phyloP scores from a whole-genome alignment of 169 alveolate species.

The Besnoitia besnoiti region DNA sequence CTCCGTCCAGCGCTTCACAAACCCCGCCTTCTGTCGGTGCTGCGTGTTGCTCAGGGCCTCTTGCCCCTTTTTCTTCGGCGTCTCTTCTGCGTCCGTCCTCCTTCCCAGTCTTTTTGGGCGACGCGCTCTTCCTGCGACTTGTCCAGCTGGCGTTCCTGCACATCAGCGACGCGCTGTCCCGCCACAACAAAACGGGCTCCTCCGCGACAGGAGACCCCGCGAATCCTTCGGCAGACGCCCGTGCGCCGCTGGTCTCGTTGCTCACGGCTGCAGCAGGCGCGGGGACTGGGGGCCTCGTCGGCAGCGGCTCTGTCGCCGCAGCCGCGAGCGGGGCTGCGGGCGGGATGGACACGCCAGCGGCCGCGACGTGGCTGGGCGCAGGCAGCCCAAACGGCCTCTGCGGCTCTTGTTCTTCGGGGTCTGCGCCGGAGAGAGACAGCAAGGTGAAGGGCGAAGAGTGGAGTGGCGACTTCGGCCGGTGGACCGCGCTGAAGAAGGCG shows the following conservation, averaged over 20 bases:
- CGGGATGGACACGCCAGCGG: neutral
- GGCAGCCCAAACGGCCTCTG: neutral
- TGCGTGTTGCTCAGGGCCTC: neutral
- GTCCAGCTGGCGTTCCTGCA: conserved; percentile 59
- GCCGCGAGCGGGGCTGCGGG: neutral
- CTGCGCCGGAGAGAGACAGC: neutral
- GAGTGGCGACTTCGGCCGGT: neutral
- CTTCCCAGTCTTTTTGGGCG: conserved; percentile 54
- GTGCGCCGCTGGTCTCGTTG: neutral
- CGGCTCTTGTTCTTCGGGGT: neutral
- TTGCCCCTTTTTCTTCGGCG: neutral
- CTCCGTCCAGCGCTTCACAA: neutral
- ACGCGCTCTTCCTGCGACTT: conserved; percentile 52
- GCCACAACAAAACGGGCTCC: neutral
- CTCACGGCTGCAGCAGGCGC: neutral
- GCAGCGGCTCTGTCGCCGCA: neutral
- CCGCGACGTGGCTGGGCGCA: conserved; percentile 35
- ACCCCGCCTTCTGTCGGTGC: neutral
- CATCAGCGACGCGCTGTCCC: conserved; percentile 37
- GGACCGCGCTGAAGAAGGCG: neutral
- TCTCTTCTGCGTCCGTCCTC: neutral
- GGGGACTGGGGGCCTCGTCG: neutral
- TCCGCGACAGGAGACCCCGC: neutral
- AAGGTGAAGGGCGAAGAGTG: neutral
- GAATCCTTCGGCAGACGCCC: neutral